Percentiles rank a stretch among this genome's conserved stretches.
Conservation (phyloP, 108 stramenopile species). For the Nitzschia palea region DNA sequence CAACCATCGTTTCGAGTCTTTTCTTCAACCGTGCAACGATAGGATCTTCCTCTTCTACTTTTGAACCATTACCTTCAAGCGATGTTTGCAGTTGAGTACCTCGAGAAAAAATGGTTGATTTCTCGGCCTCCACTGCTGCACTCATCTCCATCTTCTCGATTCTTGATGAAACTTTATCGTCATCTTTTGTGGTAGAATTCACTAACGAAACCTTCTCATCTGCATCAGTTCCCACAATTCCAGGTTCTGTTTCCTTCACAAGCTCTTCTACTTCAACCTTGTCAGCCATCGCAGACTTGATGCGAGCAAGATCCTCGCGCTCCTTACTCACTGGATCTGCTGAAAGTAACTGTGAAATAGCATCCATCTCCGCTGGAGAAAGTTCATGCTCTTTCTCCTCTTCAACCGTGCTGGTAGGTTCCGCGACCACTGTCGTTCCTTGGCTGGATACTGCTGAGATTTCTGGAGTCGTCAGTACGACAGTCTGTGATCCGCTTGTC, state of each 20-base stretch:
- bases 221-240: constrained; percentile 8
- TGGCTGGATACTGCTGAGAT: constrained; percentile 1
- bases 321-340: constrained; percentile 83
- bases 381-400: constrained; percentile 47
- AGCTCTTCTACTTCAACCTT: constrained; percentile 32
- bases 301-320: constrained; percentile 62
- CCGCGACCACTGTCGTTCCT: constrained; percentile 21
- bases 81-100: constrained; percentile 16
- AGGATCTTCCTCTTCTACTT: constrained; percentile 41
- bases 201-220: background rate
- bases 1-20: constrained; percentile 89
- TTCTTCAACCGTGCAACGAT: constrained; percentile 66
- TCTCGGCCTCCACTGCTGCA: constrained; percentile 50
- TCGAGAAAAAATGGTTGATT: constrained; percentile 50
- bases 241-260: background rate
- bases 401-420: constrained; percentile 16
- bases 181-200: constrained; percentile 26
- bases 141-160: constrained; percentile 42
- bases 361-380: constrained; percentile 80
- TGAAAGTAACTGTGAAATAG: constrained; percentile 72
- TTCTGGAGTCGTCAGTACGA: background rate
- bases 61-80: constrained; percentile 1
- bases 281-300: constrained; percentile 66
- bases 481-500: background rate
- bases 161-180: constrained; percentile 26